Conservation (phyloP, 305 asterid species). For the Ajuga reptans region DNA sequence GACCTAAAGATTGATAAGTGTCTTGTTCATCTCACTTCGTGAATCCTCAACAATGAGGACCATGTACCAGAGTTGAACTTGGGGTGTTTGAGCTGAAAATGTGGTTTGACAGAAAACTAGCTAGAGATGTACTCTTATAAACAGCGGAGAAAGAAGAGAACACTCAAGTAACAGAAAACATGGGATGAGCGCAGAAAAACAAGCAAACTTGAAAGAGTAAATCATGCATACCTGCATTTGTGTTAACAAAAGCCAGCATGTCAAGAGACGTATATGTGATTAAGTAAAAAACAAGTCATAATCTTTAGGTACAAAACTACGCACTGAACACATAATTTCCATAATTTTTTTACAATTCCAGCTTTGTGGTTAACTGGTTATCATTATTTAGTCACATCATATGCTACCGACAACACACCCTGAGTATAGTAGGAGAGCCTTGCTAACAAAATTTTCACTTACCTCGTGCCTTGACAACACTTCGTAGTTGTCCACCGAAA, state of each 20-base stretch:
- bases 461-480: conserved; percentile 84
- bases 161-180: background rate
- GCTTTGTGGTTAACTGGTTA: background rate
- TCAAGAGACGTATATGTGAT: background rate
- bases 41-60: no score
- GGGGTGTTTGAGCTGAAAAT: background rate
- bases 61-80: background rate
- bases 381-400: conserved; percentile 1
- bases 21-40: no score
- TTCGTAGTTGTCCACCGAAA: conserved; percentile 77
- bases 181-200: background rate
- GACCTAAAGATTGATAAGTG: no score
- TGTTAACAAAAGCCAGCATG: background rate
- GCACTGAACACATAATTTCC: background rate
- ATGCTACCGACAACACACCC: background rate
- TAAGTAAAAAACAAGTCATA: background rate
- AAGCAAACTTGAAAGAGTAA: background rate
- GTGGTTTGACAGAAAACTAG: background rate
- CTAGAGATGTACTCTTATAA: background rate
- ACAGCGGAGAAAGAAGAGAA: background rate
- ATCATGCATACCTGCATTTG: background rate
- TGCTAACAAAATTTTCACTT: conserved; percentile 11
- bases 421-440: background rate
- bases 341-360: background rate
- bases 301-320: background rate